Base-by-base conservation (phyloP, 352 stramenopile species). In the Globisporangium rhizosaccharum region DNA sequence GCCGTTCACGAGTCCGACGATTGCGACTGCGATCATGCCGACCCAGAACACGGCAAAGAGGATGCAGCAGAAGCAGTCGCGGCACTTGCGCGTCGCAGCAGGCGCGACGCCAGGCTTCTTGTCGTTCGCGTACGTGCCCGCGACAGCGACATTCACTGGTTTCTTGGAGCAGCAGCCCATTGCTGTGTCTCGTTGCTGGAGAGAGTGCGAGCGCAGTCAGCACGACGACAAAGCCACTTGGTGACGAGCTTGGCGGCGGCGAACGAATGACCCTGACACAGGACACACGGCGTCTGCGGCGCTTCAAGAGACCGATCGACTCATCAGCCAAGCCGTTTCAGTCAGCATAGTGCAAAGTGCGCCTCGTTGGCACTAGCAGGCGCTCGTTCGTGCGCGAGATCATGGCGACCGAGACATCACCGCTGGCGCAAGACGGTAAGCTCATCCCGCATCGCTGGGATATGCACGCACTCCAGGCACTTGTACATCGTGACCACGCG, bases 151-250 rank as follows among this genome's bases (percentile, higher is more conserved):
- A 0, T 59, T 57, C 11, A 88, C 79, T 11, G 78, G 53, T 49
- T 83, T 69, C 52, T 74, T 88, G 45, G 66, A 79, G 66, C 78
- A 90, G 65, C 83, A 90, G 6, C 80, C 80, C 83, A 92, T 90
- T 1, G 20, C 20, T 51, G n/a, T 10, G 17, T 58, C 12, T 2
- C 1, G n/a, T 11, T n/a, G 33, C 26, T 41, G 7, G 15, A n/a
- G 9, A n/a, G 15, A 37, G 47, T 36, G 20, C 6, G 20, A 18
- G 20, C 20, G 11, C 25, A 36, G 23, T 51, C n/a, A n/a, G 14
- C 8, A 4, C 30, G 10, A 20, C 10, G 1, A 11, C 33, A 39
- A 36, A 12, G 9, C 7, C 33, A 39, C 33, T 39, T 9, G 33
- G 33, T 9, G 9, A 12, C 9, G 33, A 39, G 9, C 9, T 3